Percentiles rank a stretch among this genome's conserved stretches.
Conservation (phyloP, 805 yeast species). For the Ogataea minuta region DNA sequence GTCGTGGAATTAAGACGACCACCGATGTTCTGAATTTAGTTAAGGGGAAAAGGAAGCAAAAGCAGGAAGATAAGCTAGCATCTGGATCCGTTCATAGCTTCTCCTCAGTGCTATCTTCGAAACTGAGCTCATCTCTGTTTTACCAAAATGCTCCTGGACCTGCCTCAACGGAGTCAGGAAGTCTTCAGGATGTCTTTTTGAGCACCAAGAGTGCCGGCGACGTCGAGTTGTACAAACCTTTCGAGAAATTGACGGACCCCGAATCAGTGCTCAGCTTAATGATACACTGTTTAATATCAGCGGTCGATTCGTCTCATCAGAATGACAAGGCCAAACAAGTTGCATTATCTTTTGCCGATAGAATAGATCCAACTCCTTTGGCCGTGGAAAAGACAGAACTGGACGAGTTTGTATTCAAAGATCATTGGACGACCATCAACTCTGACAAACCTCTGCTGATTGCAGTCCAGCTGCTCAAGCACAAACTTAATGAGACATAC, state of each 20-base stretch:
- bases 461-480: constrained; percentile 21
- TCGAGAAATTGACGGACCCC: constrained; percentile 18
- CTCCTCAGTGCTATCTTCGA: constrained; percentile 6
- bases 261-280: constrained; percentile 28
- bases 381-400: neutral
- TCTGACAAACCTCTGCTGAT: constrained; percentile 1
- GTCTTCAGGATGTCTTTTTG: constrained; percentile 13
- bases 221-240: constrained; percentile 8
- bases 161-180: constrained; percentile 10
- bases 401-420: constrained; percentile 5
- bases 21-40: neutral
- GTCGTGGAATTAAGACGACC: constrained; percentile 1
- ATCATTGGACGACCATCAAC: constrained; percentile 5
- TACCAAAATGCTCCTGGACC: neutral
- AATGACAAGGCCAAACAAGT: constrained; percentile 5
- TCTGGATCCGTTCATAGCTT: neutral
- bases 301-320: constrained; percentile 13
- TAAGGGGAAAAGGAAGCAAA: neutral
- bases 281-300: constrained; percentile 19
- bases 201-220: neutral
- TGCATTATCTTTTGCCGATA: constrained; percentile 4
- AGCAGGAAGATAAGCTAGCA: neutral
- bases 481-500: constrained; percentile 20
- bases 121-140: constrained; percentile 4
- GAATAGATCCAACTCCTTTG: constrained; percentile 5